Base-by-base conservation (phyloP, 495 filamentous ascomycete genomes). In the Corynascus novoguineensis region DNA sequence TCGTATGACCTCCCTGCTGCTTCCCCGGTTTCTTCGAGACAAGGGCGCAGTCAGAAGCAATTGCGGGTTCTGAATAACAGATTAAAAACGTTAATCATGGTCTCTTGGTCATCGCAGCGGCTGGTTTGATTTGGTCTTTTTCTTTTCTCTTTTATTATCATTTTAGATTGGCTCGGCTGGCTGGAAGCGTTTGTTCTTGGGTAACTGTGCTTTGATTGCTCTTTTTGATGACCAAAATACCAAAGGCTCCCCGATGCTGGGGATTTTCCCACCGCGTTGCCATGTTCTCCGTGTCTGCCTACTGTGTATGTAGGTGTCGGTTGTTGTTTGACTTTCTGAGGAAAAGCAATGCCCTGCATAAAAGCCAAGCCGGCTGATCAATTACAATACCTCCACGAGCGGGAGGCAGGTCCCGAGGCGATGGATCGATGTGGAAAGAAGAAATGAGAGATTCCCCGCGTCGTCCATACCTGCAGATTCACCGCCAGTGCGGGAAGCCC, bases 111-210 rank as follows among this genome's bases (percentile, higher is more conserved):
- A 31, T 27, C 22, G 50, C 37, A 42, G 14, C 6, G 50, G 25
- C 25, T 22, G 27, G 50, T 25, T 53, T n/a, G 50, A 25, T 40
- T 27, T 19, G 49, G 49, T 21, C n/a, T n/a, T n/a, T n/a, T n/a
- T n/a, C n/a, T n/a, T n/a, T n/a, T n/a, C n/a, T n/a, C n/a, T n/a
- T n/a, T n/a, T n/a, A n/a, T n/a, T n/a, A n/a, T n/a, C n/a, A n/a
- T n/a, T n/a, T 51, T 52, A 52, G 35, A 52, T 40, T 52, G 50
- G 50, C 38, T 52, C 19, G 48, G 48, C 48, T 38, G 48, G 24
- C n/a, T 52, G 8, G 29, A 7, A 24, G 22, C 15, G 1, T 6
- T 22, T 42, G 24, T 31, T 42, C n/a, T n/a, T n/a, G n/a, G n/a
- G n/a, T n/a, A n/a, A n/a, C n/a, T n/a, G n/a, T n/a, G n/a, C n/a